Base-by-base conservation (phyloP, 257 asterid genomes). In the Solanum rostratum region DNA sequence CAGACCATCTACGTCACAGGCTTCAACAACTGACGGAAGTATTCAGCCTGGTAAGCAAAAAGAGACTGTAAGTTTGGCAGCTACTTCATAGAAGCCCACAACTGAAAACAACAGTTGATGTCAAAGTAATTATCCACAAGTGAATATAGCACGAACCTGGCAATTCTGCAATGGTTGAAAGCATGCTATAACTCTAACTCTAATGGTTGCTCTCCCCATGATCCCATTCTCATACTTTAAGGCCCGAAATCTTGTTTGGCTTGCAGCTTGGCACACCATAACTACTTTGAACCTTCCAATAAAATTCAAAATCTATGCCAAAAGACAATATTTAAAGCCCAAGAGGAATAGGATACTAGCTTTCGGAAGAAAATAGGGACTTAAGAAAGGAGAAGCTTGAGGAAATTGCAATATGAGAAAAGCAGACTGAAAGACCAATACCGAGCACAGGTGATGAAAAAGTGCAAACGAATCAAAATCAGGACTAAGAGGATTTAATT, bases 211-310 rank as follows among this genome's bases (percentile, higher is more conserved):
- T 91, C 89, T 90, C 76, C 95, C 97, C 49, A 93, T 84, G 89
- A 93, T 89, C 82, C 98, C 98, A 85, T 86, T 88, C 89, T 95
- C 98, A 83, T 95, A 95, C 91, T 95, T 93, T 80, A 87, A 91
- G 82, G 94, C 91, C 91, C 90, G 88, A 60, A 95, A 95, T 88
- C 89, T 87, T 84, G 95, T 91, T 87, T 91, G 97, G 84, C 95
- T 89, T 7, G 97, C 95, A 79, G 95, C 93, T 92, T 92, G 97
- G 93, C 97, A 92, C 97, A 93, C 97, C 98, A 95, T 95, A 91
- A 93, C 97, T 95, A 82, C 91, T 90, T 84, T 89, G n/a, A 85
- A 87, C 85, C 89, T 89, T 90, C 84, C 74, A 84, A 71, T 46
- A 81, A 86, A 84, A 79, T 92, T 87, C 82, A 85, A 88, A 81